A percentile compares a stretch with the other conserved stretches of the same genome.
These are phyloP conservation scores for Cucumis hystrix DNA, from an alignment of 306 rosid species.

Conservation along the genomic window DNA sequence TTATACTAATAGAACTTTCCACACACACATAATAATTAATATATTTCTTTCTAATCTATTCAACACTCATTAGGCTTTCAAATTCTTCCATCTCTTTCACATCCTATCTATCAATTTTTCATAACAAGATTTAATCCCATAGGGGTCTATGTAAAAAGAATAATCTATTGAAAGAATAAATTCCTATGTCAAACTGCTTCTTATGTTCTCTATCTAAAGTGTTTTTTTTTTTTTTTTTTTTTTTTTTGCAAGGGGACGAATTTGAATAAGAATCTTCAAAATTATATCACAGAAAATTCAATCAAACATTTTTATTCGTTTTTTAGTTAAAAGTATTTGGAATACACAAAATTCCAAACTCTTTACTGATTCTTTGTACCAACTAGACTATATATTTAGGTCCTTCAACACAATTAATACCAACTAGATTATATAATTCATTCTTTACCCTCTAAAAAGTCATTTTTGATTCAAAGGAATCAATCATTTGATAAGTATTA, in stretches of 20 bases:
- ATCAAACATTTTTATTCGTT: not conserved
- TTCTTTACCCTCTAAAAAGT: too few species aligned
- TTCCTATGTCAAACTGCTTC: not conserved
- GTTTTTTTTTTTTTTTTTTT: too few species aligned
- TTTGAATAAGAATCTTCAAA: conserved; percentile 4
- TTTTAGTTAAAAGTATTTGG: not conserved
- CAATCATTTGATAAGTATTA: too few species aligned
- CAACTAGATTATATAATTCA: too few species aligned
- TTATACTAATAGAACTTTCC: not conserved
- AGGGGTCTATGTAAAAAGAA: not conserved
- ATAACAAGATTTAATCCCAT: not conserved
- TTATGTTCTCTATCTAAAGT: not conserved
- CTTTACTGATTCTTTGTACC: not conserved
- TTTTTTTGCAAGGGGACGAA: not conserved
- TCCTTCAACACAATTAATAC: too few species aligned
- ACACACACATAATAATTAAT: not conserved
- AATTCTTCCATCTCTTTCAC: not conserved
- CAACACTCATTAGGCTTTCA: not conserved
- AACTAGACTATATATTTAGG: not conserved
- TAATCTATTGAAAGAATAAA: not conserved
- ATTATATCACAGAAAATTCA: not conserved
- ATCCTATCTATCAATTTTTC: not conserved
- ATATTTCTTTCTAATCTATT: not conserved
- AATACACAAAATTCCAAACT: not conserved
- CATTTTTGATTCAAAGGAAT: too few species aligned